Conservation (phyloP, 2,329 filamentous ascomycete genomes). For the Didymella pomorum region DNA sequence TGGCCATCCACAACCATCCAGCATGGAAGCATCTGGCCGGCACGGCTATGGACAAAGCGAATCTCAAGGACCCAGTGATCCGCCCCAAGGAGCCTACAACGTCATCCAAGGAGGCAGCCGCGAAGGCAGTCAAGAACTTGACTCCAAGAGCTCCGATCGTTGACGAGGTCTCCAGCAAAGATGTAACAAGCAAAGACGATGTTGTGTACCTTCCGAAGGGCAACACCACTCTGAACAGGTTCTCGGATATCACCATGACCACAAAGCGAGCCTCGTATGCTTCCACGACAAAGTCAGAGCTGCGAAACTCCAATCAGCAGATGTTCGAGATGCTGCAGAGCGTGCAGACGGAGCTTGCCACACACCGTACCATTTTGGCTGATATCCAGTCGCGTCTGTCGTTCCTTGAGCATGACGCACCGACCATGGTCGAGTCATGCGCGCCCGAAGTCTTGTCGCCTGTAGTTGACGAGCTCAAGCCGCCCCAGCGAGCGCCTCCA, state of each 20-base stretch:
- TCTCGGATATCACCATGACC: slow-evolving; percentile 14
- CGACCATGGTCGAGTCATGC: slow-evolving; percentile 19
- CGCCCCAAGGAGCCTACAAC: slow-evolving; percentile 3
- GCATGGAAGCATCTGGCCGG: slow-evolving; percentile 18
- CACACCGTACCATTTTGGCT: slow-evolving; percentile 37
- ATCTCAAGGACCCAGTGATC: slow-evolving; percentile 6
- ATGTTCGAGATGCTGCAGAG: slow-evolving; percentile 41
- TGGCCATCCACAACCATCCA: slow-evolving; percentile 13
- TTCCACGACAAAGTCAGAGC: slow-evolving; percentile 38
- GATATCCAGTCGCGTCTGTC: slow-evolving; percentile 42
- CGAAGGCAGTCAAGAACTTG: slow-evolving; percentile 1
- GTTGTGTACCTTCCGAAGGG: slow-evolving; percentile 9
- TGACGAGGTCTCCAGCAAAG: slow-evolving; percentile 1
- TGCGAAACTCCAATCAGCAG: slow-evolving; percentile 37
- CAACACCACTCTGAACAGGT: slow-evolving; percentile 17
- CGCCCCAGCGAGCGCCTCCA: slow-evolving; percentile 17
- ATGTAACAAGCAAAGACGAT: slow-evolving; percentile 1
- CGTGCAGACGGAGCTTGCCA: slow-evolving; percentile 38
- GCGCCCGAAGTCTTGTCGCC: slow-evolving; percentile 18
- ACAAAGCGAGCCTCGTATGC: slow-evolving; percentile 34
- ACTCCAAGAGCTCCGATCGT: neutral
- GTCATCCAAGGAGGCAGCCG: neutral
- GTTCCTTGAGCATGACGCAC: slow-evolving; percentile 36
- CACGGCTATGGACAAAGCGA: slow-evolving; percentile 12
- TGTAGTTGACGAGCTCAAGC: slow-evolving; percentile 20